These are phyloP conservation scores for Salix arbutifolia DNA, from an alignment of 345 rosid genomes.

Conservation along the genomic window DNA sequence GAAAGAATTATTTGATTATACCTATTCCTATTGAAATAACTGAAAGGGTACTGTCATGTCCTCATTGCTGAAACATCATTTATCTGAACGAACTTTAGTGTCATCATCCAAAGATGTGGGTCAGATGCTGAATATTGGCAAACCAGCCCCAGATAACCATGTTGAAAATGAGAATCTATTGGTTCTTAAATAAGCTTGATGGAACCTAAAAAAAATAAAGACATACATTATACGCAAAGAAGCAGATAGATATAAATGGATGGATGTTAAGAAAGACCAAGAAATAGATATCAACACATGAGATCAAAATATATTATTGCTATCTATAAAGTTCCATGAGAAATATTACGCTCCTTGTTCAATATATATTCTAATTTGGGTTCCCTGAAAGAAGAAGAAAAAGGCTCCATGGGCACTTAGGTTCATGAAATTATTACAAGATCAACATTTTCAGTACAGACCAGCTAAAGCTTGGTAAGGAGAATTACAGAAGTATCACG, in stretches of 20 bases:
- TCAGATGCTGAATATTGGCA: neutral
- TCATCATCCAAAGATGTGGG: neutral
- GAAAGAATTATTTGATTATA: too few relatives aligned
- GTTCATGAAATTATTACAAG: too few relatives aligned
- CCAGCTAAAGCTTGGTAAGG: too few relatives aligned
- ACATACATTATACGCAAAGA: neutral
- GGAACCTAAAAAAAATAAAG: conserved; percentile 42
- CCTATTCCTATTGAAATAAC: neutral
- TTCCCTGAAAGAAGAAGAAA: neutral
- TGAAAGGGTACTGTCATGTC: neutral
- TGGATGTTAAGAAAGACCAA: neutral
- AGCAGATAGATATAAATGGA: neutral
- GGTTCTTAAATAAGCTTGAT: conserved; percentile 47
- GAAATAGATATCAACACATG: too few relatives aligned
- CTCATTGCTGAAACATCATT: neutral
- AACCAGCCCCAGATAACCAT: neutral
- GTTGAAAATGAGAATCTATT: neutral
- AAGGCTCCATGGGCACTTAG: neutral
- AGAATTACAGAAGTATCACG: too few relatives aligned
- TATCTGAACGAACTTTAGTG: neutral
- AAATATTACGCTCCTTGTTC: too few relatives aligned
- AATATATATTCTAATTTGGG: neutral
- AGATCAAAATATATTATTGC: too few relatives aligned
- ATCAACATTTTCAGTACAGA: too few relatives aligned
- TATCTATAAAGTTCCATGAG: too few relatives aligned